Percentiles rank a stretch among this genome's conserved stretches.
phyloP scores from a whole-genome alignment of 768 basidiomycete species.

The Boletus rufocinnamomeus region DNA sequence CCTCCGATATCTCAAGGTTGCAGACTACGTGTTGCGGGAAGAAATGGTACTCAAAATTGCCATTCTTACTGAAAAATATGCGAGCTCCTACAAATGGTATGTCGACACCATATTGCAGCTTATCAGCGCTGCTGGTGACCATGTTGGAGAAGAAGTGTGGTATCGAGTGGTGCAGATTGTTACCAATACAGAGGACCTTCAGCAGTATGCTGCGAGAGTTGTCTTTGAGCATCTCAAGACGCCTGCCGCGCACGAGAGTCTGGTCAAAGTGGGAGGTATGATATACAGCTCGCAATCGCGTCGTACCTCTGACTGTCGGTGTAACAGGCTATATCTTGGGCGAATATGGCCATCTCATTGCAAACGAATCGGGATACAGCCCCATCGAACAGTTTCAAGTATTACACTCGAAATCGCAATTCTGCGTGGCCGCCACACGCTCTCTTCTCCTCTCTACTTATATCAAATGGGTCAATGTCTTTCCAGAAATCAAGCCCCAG shows the following conservation, averaged over 20 bases:
- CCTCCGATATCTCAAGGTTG: conserved; percentile 89
- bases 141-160: conserved; percentile 99
- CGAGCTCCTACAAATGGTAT: conserved; percentile 98
- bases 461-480: conserved; percentile 99
- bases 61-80: conserved; percentile 98
- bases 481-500: conserved; percentile 96
- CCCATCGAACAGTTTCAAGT: conserved; percentile 93
- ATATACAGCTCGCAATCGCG: not conserved
- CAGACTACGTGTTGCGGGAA: conserved; percentile 94
- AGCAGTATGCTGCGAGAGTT: conserved; percentile 93
- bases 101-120: conserved; percentile 96
- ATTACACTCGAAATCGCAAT: conserved; percentile 92
- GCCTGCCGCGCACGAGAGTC: conserved; percentile 85
- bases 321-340: conserved; percentile 89
- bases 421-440: conserved; percentile 89
- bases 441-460: conserved; percentile 94
- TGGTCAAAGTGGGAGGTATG: conserved; percentile 94
- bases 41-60: conserved; percentile 99
- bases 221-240: conserved; percentile 87
- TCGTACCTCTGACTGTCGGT: conserved; percentile 11
- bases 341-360: conserved; percentile 97
- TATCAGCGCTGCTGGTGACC: conserved; percentile 95
- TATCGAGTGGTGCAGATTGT: conserved; percentile 98
- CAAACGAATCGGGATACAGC: conserved; percentile 91
- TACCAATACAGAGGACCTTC: conserved; percentile 96